phyloP scores from a whole-genome alignment of 441 rosid genomes.

The Manihot esculenta region DNA sequence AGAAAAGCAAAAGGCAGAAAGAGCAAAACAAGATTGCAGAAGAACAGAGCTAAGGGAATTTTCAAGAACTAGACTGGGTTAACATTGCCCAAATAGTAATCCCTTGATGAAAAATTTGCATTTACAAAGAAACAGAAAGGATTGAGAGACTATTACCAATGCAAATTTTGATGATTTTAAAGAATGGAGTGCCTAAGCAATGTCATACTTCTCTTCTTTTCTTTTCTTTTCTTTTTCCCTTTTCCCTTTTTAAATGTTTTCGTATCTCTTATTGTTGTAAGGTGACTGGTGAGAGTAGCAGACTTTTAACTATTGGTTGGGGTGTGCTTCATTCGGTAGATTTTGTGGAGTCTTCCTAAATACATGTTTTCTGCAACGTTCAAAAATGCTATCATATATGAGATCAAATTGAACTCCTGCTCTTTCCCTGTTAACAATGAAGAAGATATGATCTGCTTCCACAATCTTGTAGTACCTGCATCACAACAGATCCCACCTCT shows the following conservation, averaged over 20 bases:
- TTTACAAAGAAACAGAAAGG: conserved; percentile 6
- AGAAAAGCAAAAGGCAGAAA: background rate
- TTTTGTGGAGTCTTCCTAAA: conserved; percentile 60
- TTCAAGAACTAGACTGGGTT: background rate
- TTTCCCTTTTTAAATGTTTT: background rate
- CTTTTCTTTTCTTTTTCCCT: no score
- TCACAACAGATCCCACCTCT: background rate
- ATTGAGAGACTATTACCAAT: conserved; percentile 2
- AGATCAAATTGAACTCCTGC: conserved; percentile 90
- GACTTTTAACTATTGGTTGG: conserved; percentile 32
- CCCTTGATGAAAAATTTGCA: conserved; percentile 3
- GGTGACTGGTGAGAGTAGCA: no score
- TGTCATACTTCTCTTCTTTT: background rate
- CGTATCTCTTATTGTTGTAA: conserved; percentile 5
- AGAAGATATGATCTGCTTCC: conserved; percentile 86
- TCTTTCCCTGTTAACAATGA: conserved; percentile 84
- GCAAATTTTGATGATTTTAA: background rate
- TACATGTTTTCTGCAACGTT: conserved; percentile 85
- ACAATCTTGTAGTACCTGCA: conserved; percentile 96
- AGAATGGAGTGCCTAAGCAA: background rate
- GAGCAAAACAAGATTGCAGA: background rate
- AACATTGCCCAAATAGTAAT: background rate
- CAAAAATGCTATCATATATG: conserved; percentile 80
- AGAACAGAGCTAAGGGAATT: background rate
- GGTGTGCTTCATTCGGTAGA: conserved; percentile 48